Evolutionary conservation across 345 rosid species (phyloP).

Genomic region (Rubroshorea leprosula): DNA sequence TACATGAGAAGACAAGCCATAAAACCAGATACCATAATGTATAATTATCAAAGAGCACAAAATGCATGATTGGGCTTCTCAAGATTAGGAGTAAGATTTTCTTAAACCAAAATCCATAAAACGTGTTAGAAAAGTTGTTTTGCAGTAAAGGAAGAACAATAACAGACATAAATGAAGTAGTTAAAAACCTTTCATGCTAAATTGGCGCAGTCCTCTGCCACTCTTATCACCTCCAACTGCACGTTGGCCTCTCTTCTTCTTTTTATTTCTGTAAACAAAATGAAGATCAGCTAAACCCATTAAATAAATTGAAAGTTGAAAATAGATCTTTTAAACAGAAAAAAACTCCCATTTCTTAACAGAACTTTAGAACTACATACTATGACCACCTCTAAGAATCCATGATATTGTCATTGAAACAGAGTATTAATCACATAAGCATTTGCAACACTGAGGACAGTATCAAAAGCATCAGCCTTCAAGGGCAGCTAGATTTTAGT

Average conservation of each 20-base stretch:
- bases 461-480: too few relatives aligned
- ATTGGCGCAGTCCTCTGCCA: constrained; percentile 98
- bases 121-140: background rate
- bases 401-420: background rate
- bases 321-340: constrained; percentile 2
- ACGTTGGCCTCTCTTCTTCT: constrained; percentile 92
- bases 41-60: constrained; percentile 4
- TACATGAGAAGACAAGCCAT: background rate
- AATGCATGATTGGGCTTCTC: background rate
- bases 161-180: constrained; percentile 1
- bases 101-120: background rate
- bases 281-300: background rate
- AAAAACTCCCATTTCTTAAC: background rate
- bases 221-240: constrained; percentile 85
- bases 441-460: too few relatives aligned
- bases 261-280: constrained; percentile 47
- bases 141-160: background rate
- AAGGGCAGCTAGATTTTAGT: background rate
- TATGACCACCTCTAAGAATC: background rate
- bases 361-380: background rate
- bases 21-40: background rate
- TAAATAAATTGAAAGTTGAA: background rate
- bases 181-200: constrained; percentile 91
- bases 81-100: background rate
- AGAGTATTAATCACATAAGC: too few relatives aligned